Conservation (phyloP, 2,329 filamentous ascomycete species). For the Huntiella bhutanensis region DNA sequence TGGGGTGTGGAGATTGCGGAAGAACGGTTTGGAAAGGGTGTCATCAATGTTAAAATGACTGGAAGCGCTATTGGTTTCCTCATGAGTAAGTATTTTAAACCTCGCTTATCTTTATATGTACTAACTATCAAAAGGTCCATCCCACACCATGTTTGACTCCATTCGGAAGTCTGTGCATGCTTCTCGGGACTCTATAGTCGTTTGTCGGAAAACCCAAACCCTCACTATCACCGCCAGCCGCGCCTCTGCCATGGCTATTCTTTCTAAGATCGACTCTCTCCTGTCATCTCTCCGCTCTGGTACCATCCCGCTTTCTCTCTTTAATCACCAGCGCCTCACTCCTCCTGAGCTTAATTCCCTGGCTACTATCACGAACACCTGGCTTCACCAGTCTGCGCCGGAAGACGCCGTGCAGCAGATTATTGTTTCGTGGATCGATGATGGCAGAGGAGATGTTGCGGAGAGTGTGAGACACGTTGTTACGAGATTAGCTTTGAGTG, state of each 20-base stretch:
- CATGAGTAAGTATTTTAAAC: slow-evolving; percentile 21
- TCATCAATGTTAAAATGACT: slow-evolving; percentile 21
- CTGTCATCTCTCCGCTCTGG: slow-evolving; percentile 15
- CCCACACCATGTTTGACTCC: slow-evolving; percentile 14
- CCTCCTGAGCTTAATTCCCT: slow-evolving; percentile 17
- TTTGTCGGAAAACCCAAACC: no score
- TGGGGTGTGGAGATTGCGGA: slow-evolving; percentile 33
- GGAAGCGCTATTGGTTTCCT: slow-evolving; percentile 26
- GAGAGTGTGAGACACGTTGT: slow-evolving; percentile 11
- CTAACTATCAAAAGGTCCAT: background rate
- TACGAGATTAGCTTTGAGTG: slow-evolving; percentile 7
- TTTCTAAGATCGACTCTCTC: slow-evolving; percentile 20
- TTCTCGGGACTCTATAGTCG: no score
- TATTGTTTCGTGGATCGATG: slow-evolving; percentile 9
- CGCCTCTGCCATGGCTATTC: slow-evolving; percentile 14
- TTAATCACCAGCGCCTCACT: slow-evolving; percentile 13
- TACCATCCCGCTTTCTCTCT: slow-evolving; percentile 14
- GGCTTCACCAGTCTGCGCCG: slow-evolving; percentile 2
- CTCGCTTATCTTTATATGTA: background rate
- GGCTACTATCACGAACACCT: slow-evolving; percentile 19
- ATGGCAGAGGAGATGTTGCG: background rate
- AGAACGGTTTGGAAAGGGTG: slow-evolving; percentile 24
- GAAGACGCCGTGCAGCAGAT: slow-evolving; percentile 1
- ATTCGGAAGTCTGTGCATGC: slow-evolving; percentile 10
- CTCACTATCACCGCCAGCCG: slow-evolving; percentile 10